Conservation (phyloP, 2,329 filamentous ascomycete species). For the Dothistroma pini region DNA sequence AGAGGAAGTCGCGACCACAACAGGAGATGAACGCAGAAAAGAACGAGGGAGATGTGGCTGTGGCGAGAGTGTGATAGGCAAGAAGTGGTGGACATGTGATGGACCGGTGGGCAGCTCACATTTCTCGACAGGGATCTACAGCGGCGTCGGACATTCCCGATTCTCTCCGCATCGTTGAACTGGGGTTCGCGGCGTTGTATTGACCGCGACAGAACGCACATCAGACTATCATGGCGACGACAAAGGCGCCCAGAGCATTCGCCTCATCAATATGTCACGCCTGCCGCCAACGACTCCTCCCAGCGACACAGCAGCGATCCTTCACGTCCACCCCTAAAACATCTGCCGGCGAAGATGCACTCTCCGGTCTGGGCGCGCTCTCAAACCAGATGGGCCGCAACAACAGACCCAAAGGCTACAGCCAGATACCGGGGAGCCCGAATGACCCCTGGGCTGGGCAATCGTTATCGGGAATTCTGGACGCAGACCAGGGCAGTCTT, state of each 20-base stretch:
- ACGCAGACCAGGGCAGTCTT: constrained; percentile 7
- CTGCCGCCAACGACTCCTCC: constrained; percentile 34
- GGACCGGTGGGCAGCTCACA: neutral
- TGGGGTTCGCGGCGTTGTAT: neutral
- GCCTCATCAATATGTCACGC: constrained; percentile 37
- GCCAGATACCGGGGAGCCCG: neutral
- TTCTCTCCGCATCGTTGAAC: constrained; percentile 7
- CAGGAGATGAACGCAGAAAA: constrained; percentile 6
- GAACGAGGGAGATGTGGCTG: constrained; percentile 4
- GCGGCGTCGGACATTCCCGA: constrained; percentile 10
- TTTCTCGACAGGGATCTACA: constrained; percentile 1
- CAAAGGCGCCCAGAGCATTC: constrained; percentile 27
- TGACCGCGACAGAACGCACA: neutral
- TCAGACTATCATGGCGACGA: constrained; percentile 22
- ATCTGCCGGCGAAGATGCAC: constrained; percentile 9
- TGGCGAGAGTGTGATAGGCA: constrained; percentile 7
- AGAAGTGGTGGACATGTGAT: constrained; percentile 6
- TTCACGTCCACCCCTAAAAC: constrained; percentile 34
- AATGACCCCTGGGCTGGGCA: neutral
- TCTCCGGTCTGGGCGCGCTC: neutral
- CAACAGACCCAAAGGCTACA: neutral
- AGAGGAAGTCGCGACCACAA: neutral
- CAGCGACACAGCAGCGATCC: constrained; percentile 26
- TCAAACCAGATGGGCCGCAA: neutral
- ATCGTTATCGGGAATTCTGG: constrained; percentile 1